Conservation (phyloP, 1,284 basidiomycete species). For the Moniliella sp. region DNA sequence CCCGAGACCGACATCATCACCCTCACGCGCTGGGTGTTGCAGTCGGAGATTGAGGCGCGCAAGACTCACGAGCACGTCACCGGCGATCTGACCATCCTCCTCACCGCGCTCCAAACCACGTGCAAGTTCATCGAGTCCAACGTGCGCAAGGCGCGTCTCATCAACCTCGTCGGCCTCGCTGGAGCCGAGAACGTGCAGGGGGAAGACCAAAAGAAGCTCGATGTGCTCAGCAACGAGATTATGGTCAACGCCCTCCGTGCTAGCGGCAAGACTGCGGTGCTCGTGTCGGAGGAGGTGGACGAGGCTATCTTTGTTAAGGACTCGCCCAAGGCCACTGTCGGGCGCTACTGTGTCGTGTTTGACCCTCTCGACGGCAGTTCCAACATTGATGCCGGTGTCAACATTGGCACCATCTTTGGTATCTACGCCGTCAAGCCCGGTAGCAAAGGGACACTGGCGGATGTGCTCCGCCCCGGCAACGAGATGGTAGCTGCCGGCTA, state of each 20-base stretch:
- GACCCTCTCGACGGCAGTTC: slow-evolving; percentile 92
- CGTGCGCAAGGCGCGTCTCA: slow-evolving; percentile 81
- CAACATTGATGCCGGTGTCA: slow-evolving; percentile 99
- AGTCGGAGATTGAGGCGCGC: slow-evolving; percentile 14
- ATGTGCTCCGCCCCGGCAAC: slow-evolving; percentile 76
- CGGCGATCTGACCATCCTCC: slow-evolving; percentile 78
- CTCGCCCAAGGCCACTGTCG: slow-evolving; percentile 19
- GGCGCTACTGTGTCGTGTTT: slow-evolving; percentile 71
- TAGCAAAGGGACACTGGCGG: slow-evolving; percentile 54
- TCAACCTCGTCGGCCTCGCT: slow-evolving; percentile 87
- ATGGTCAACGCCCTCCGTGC: slow-evolving; percentile 81
- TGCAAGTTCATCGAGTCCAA: slow-evolving; percentile 84
- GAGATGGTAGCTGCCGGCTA: slow-evolving; percentile 90
- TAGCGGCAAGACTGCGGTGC: slow-evolving; percentile 84
- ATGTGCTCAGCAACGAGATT: slow-evolving; percentile 92
- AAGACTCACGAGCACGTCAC: slow-evolving; percentile 12
- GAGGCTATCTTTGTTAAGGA: slow-evolving; percentile 66
- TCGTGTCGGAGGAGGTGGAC: slow-evolving; percentile 88
- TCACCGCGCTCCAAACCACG: slow-evolving; percentile 73
- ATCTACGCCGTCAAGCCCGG: slow-evolving; percentile 63
- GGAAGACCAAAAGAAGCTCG: slow-evolving; percentile 98
- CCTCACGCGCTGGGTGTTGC: slow-evolving; percentile 29
- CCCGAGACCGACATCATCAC: slow-evolving; percentile 29
- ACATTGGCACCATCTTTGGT: slow-evolving; percentile 98
- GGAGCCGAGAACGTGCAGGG: slow-evolving; percentile 91